Conservation (phyloP, 2,329 filamentous ascomycete genomes). For the Sarocladium strictum region DNA sequence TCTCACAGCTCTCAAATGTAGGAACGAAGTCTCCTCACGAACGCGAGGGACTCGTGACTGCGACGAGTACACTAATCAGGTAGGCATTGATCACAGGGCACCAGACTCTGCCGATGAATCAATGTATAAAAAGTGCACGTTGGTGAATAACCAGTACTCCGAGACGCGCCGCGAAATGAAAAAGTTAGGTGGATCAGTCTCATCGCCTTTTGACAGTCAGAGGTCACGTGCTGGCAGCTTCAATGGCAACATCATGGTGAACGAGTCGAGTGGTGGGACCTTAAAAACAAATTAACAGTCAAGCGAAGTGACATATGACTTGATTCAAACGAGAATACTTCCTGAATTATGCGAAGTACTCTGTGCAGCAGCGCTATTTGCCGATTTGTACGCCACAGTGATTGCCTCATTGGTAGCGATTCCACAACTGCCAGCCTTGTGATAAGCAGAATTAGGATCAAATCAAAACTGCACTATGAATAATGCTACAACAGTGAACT, state of each 20-base stretch:
- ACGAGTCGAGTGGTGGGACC: no score
- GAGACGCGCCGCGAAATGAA: constrained; percentile 7
- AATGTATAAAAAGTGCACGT: background rate
- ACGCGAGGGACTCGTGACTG: background rate
- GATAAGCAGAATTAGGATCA: background rate
- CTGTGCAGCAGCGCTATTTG: no score
- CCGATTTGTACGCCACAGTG: no score
- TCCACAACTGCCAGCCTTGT: background rate
- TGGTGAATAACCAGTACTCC: no score
- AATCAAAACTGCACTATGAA: background rate
- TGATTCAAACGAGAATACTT: no score
- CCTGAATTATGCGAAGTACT: no score
- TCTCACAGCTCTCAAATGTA: no score
- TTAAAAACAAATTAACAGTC: no score
- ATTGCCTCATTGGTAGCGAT: background rate
- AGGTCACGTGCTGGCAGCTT: constrained; percentile 3
- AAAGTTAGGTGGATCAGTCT: background rate
- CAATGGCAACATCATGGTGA: no score
- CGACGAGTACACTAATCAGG: background rate
- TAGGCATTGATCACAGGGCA: background rate
- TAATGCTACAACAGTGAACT: background rate
- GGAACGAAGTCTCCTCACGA: background rate
- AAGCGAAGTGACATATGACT: no score
- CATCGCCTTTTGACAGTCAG: background rate
- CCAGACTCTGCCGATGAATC: background rate